Percentiles rank a stretch among this genome's conserved stretches.
phyloP scores from a whole-genome alignment of 306 rosid genomes.

The Geum urbanum region DNA sequence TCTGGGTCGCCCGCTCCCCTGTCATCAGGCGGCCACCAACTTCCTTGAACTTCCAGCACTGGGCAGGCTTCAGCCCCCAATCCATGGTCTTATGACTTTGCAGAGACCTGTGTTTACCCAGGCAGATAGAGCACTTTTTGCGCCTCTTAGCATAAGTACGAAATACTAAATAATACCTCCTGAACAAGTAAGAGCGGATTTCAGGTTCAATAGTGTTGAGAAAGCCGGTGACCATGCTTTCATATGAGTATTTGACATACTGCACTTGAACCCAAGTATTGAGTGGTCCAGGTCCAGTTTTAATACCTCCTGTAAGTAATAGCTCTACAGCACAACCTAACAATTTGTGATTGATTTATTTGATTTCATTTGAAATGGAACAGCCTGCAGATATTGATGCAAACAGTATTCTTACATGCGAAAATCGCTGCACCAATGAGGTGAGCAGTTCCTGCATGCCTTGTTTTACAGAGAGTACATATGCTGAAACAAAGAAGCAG shows the following conservation, averaged over 20 bases:
- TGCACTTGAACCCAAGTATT: background rate
- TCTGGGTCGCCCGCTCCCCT: background rate
- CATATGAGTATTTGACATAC: background rate
- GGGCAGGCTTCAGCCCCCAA: background rate
- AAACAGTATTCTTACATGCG: slow-evolving; percentile 21
- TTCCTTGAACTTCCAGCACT: slow-evolving; percentile 9
- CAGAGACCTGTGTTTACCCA: too few species aligned
- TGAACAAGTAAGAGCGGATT: too few species aligned
- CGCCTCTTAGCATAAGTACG: too few species aligned
- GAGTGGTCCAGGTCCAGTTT: background rate
- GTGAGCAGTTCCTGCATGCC: slow-evolving; percentile 26
- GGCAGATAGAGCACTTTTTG: too few species aligned
- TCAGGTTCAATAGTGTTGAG: too few species aligned
- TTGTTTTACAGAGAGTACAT: slow-evolving; percentile 22
- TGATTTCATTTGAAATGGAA: background rate
- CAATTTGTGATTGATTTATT: background rate
- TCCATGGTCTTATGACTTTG: background rate
- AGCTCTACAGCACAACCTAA: background rate
- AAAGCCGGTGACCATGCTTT: too few species aligned
- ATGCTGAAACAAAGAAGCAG: slow-evolving; percentile 33
- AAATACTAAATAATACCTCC: too few species aligned
- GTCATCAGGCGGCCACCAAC: background rate
- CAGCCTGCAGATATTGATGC: slow-evolving; percentile 27
- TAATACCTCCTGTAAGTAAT: background rate
- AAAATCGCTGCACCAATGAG: slow-evolving; percentile 25